Percentiles rank a stretch among this genome's conserved stretches.
Conservation (phyloP, 306 rosid genomes). For the Lagenaria siceraria region DNA sequence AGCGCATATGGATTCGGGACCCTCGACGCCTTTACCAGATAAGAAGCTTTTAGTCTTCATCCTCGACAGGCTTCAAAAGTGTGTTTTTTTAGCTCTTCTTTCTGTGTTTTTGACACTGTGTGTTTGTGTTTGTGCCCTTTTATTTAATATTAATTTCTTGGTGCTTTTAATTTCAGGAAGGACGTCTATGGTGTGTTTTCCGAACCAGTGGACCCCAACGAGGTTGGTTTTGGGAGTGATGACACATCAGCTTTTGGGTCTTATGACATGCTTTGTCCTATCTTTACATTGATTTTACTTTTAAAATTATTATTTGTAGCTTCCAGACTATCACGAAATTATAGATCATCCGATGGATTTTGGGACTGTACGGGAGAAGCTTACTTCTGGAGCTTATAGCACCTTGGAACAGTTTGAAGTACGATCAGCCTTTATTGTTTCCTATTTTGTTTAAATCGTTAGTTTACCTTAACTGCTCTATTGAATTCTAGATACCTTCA, state of each 20-base stretch:
- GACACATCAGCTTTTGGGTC: conserved; percentile 11
- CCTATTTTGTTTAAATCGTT: not conserved
- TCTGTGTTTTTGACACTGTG: conserved; percentile 19
- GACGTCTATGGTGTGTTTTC: conserved; percentile 57
- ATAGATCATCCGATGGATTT: conserved; percentile 62
- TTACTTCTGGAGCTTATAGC: conserved; percentile 31
- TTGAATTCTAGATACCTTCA: not conserved
- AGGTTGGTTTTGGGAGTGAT: conserved; percentile 37
- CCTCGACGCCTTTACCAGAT: conserved; percentile 48
- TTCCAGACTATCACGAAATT: conserved; percentile 59
- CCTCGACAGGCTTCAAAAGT: conserved; percentile 66
- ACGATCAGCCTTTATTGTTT: conserved; percentile 1
- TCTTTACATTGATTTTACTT: not conserved
- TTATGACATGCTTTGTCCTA: not conserved
- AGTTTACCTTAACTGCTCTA: not conserved
- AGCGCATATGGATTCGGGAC: conserved; percentile 39
- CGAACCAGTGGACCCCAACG: conserved; percentile 57
- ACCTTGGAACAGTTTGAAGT: conserved; percentile 61
- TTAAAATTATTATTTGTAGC: conserved; percentile 23
- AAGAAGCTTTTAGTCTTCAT: conserved; percentile 45
- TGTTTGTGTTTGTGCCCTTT: conserved; percentile 11
- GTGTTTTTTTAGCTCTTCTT: conserved; percentile 19
- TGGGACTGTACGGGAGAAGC: conserved; percentile 46
- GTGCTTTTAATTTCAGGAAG: conserved; percentile 39
- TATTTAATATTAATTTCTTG: conserved; percentile 12